Evolutionary conservation across 495 filamentous ascomycete genomes (phyloP).

Genomic region (Talaromyces adpressus): DNA sequence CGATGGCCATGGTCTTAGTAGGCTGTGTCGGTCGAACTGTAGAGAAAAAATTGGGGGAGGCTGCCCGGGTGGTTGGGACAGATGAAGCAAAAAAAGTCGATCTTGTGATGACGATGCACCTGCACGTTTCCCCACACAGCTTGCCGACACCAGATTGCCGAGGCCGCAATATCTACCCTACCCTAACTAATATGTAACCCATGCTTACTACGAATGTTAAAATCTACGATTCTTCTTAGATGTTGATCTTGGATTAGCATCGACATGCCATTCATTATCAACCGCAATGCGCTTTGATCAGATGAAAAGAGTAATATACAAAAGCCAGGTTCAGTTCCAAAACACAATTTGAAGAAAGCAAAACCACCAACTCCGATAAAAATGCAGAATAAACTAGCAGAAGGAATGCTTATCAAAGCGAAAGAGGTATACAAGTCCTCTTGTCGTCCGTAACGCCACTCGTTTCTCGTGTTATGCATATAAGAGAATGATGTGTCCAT

Average conservation of each 20-base stretch:
- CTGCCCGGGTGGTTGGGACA: neutral
- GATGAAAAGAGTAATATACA: neutral
- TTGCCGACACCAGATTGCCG: neutral
- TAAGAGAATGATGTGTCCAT: neutral
- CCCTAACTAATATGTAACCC: neutral
- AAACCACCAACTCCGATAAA: neutral
- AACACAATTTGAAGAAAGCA: neutral
- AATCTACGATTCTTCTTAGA: neutral
- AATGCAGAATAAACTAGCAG: neutral
- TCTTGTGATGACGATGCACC: neutral
- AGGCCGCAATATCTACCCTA: neutral
- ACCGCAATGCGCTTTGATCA: neutral
- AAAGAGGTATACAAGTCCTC: neutral
- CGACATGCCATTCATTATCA: neutral
- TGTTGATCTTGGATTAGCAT: neutral
- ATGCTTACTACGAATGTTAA: neutral
- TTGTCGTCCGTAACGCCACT: constrained; percentile 2
- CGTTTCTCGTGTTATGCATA: constrained; percentile 7
- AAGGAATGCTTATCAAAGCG: neutral
- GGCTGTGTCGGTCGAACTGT: neutral
- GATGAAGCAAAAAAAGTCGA: constrained; percentile 7
- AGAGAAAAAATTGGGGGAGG: neutral
- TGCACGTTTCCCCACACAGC: constrained; percentile 2
- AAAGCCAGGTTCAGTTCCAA: neutral
- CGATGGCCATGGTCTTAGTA: neutral